These are phyloP conservation scores for Puccinellia tenuiflora DNA, from an alignment of 176 grass and related monocot species.

Conservation along the genomic window DNA sequence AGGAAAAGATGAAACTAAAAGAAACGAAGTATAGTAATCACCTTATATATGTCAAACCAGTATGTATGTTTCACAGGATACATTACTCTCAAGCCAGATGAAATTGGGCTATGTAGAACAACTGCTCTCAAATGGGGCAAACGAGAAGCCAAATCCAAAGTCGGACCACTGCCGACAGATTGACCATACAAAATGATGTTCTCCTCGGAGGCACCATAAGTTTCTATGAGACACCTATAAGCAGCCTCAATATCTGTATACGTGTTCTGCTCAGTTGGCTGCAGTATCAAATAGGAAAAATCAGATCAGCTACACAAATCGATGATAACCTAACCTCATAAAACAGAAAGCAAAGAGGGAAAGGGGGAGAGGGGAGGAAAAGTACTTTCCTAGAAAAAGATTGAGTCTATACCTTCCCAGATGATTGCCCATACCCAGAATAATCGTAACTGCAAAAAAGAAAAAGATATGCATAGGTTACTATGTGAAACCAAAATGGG, in stretches of 20 bases:
- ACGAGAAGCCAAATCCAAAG: constrained; percentile 76
- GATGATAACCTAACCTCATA: not conserved
- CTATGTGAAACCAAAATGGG: not conserved
- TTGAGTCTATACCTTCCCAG: constrained; percentile 57
- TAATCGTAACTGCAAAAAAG: constrained; percentile 61
- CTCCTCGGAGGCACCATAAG: constrained; percentile 65
- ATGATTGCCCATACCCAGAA: constrained; percentile 76
- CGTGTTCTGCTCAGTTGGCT: constrained; percentile 94
- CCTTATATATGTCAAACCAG: constrained; percentile 99
- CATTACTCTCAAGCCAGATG: constrained; percentile 91
- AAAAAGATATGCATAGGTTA: not conserved
- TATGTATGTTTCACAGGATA: constrained; percentile 95
- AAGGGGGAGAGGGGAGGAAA: not conserved
- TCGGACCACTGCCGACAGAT: constrained; percentile 92
- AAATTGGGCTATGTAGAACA: constrained; percentile 96
- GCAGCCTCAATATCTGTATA: constrained; percentile 91
- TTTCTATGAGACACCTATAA: constrained; percentile 75
- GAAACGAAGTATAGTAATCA: constrained; percentile 24
- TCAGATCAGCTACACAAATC: not conserved
- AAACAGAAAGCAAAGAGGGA: not conserved
- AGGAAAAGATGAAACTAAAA: constrained; percentile 1
- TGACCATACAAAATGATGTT: constrained; percentile 92
- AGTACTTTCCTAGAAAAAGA: constrained; percentile 29
- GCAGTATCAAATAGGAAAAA: constrained; percentile 30
- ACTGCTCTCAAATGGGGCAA: constrained; percentile 67